phyloP scores from a whole-genome alignment of 176 grass and related monocot species.

The Carex kokanica region DNA sequence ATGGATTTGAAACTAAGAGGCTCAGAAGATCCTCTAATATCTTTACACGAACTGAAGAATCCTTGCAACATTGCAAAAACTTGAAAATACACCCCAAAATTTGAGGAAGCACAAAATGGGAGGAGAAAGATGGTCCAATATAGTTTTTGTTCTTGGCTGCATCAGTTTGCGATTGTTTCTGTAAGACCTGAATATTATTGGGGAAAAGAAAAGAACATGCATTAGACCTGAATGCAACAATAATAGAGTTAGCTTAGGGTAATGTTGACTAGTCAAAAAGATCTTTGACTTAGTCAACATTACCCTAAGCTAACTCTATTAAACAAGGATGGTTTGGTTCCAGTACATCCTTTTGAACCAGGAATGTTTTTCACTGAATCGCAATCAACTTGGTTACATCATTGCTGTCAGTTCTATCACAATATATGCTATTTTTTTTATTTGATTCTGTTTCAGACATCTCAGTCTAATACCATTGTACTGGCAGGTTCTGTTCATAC shows the following conservation, averaged over 20 bases:
- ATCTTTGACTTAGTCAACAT: too few species aligned
- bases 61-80: slow-evolving; percentile 81
- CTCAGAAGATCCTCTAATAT: slow-evolving; percentile 76
- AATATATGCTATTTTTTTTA: not conserved
- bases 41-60: slow-evolving; percentile 67
- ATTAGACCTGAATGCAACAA: slow-evolving; percentile 12
- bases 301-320: too few species aligned
- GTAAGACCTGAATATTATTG: slow-evolving; percentile 66
- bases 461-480: not conserved
- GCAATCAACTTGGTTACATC: not conserved
- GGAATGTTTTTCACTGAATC: not conserved
- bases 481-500: not conserved
- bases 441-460: not conserved
- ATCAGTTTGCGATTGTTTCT: slow-evolving; percentile 62
- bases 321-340: not conserved
- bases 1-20: slow-evolving; percentile 83
- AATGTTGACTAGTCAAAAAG: too few species aligned
- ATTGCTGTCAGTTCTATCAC: not conserved
- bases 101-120: slow-evolving; percentile 90
- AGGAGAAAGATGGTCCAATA: slow-evolving; percentile 37
- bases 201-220: slow-evolving; percentile 28
- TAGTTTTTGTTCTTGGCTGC: slow-evolving; percentile 47
- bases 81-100: slow-evolving; percentile 91
- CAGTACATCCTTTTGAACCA: not conserved
- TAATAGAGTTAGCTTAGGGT: too few species aligned